Conservation (phyloP, 192 early-diverging fungal genomes). For the Diversispora epigaea region DNA sequence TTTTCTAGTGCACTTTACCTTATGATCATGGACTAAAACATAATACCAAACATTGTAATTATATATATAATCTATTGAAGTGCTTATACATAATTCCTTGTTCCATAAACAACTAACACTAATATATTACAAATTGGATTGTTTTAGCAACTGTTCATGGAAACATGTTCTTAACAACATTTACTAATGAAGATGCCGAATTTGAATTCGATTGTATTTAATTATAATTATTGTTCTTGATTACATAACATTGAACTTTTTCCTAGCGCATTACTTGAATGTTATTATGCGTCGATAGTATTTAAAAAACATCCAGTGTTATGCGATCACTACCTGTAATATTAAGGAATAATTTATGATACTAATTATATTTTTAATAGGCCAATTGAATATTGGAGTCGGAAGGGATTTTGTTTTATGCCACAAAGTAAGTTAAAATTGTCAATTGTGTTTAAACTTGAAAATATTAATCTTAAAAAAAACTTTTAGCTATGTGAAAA, state of each 20-base stretch:
- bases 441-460: neutral
- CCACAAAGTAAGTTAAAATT: constrained; percentile 35
- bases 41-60: constrained; percentile 36
- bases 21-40: constrained; percentile 35
- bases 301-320: too few species aligned
- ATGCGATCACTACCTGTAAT: too few species aligned
- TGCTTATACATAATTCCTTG: neutral
- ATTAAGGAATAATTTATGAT: too few species aligned
- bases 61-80: neutral
- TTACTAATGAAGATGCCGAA: constrained; percentile 36
- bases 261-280: too few species aligned
- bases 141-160: constrained; percentile 30
- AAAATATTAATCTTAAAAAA: neutral
- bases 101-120: neutral
- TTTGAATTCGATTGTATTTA: constrained; percentile 35
- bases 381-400: constrained; percentile 39
- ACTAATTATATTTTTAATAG: neutral
- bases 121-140: neutral
- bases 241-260: too few species aligned
- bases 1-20: constrained; percentile 31
- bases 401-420: constrained; percentile 38
- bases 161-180: constrained; percentile 42
- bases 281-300: too few species aligned
- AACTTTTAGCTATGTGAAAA: constrained; percentile 15
- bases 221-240: neutral